Base-by-base conservation (phyloP, 1,139 yeast species). In the Lodderomyces pseudojiufengensis region DNA sequence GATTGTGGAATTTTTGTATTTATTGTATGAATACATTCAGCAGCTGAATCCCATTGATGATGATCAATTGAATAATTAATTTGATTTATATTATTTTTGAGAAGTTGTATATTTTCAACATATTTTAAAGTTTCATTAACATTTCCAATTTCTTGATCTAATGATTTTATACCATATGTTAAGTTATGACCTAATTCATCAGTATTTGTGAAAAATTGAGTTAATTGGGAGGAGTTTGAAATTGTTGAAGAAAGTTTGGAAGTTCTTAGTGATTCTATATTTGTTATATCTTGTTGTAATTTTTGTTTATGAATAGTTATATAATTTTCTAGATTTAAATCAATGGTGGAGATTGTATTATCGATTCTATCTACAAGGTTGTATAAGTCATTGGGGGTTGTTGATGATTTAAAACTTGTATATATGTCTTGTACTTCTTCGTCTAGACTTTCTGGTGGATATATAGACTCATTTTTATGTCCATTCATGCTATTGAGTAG, bases 31-130 rank as follows among this genome's bases (percentile, higher is more conserved):
- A 87, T 78, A 31, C 85, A 75, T 37, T 63, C 62, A 1, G 95
- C 88, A 1, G 95, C 92, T 33, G 72, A 52, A 39, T 74, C 78
- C 87, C 94, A 81, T 54, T 85, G 76, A 39, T 77, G 60, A 42
- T 75, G 70, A 44, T 80, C 79, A 54, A 87, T 70, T 6, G 94
- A 84, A 38, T 76, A 75, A 45, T 76, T 70, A 3, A 88, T 84
- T 37, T 83, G 84, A 33, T 76, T 70, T 10, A 86, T 70, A 47
- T 80, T 78, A 30, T 74, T 70, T 46, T 81, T 79, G 37, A 92
- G 63, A 15, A 70, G 59, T 45, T 82, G 81, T 2, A 85, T 80
- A 43, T 80, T 65, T 24, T 73, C 67, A 6, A 87, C 92, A 53
- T 80, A 87, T 20, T 69, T 61, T 21, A 80, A 68, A 0, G 95